phyloP scores from a whole-genome alignment of 768 basidiomycete genomes.

The Psilocybe subaeruginosa region DNA sequence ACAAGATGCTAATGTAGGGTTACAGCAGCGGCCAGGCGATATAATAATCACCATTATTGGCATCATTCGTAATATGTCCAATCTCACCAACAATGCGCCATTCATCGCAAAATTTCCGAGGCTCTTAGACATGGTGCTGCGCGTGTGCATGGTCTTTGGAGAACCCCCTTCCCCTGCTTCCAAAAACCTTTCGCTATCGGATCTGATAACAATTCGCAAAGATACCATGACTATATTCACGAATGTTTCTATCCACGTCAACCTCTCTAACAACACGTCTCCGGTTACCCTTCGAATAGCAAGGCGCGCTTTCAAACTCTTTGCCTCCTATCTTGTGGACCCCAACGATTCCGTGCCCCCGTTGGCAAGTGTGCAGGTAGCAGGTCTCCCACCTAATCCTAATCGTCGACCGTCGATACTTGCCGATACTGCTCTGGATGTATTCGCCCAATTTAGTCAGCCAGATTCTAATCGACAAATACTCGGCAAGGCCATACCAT shows the following conservation, averaged over 20 bases:
- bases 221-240: conserved; percentile 75
- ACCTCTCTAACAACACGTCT: conserved; percentile 45
- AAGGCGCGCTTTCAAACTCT: conserved; percentile 61
- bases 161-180: conserved; percentile 49
- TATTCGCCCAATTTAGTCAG: conserved; percentile 79
- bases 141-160: conserved; percentile 53
- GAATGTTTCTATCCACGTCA: conserved; percentile 57
- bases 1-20: conserved; percentile 53
- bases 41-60: conserved; percentile 72
- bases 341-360: conserved; percentile 68
- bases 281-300: conserved; percentile 50
- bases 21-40: conserved; percentile 69
- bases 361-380: conserved; percentile 55
- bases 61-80: conserved; percentile 87
- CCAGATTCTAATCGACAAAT: conserved; percentile 79
- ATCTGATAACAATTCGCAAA: conserved; percentile 74
- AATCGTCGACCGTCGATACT: conserved; percentile 58
- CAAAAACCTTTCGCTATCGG: conserved; percentile 65
- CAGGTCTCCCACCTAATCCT: conserved; percentile 43
- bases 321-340: conserved; percentile 79
- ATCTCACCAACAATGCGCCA: conserved; percentile 68
- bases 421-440: conserved; percentile 80
- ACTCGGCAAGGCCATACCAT: conserved; percentile 63
- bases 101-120: conserved; percentile 69
- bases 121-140: conserved; percentile 67